Base-by-base conservation (phyloP, 257 asterid species). In the Orobanche coerulescens region DNA sequence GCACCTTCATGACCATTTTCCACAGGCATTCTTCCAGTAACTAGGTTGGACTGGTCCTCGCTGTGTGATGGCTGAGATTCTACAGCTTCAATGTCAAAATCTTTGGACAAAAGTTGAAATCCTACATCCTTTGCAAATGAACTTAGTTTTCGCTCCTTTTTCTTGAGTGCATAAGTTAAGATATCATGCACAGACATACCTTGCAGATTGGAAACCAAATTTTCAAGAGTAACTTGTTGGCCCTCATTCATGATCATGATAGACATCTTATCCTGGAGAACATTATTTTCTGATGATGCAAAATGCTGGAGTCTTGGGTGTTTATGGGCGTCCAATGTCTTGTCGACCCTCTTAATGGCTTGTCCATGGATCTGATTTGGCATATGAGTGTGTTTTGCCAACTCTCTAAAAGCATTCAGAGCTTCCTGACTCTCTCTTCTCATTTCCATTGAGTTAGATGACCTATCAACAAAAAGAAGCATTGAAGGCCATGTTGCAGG, bases 401-500 rank as follows among this genome's bases (percentile, higher is more conserved):
- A 75, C 72, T 86, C 82, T 81, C 94, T 82, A 67, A 92, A 82
- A 76, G 77, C 79, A 63, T 70, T 62, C 48, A 92, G 85, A 73
- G 94, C 95, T 71, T 70, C 73, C 74, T 65, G 84, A 75, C 95
- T 84, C 70, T 86, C 78, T 63, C 69, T 70, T 74, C 85, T 81
- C 65, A 74, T 73, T 73, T 83, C 66, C 67, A 63, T 60, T 4
- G 75, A 81, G 66, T 76, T 66, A 54, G 98, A 88, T 59, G 94
- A 86, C 75, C 95, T 86, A 77, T 92, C 96, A 61, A 92, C 73
- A 68, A 92, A 92, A 69, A 92, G 96, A 79, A 92, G 83, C 59
- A 86, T 48, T n/a, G 95, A 68, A 30, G 95, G 89, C 78, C 75
- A 69, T 76, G 77, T 74, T 61, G 86, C 76, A 13, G 90, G 90